Conservation (phyloP, 345 rosid species). For the Erodium maritimum region DNA sequence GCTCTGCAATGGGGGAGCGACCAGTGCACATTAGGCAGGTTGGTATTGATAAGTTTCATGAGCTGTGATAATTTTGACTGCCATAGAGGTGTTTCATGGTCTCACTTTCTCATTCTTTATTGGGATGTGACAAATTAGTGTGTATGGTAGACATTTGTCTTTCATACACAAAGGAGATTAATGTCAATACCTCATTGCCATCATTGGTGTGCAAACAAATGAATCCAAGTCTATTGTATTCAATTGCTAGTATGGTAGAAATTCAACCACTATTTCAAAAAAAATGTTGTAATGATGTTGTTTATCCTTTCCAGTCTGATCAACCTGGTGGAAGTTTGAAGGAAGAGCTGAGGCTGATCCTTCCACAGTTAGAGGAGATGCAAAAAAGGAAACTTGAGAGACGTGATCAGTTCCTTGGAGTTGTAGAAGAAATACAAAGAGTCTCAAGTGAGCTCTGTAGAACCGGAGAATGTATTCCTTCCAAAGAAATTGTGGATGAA, state of each 20-base stretch:
- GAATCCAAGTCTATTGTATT: not conserved
- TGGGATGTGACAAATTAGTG: no score
- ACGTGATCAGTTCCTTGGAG: slow-evolving; percentile 64
- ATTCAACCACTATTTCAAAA: no score
- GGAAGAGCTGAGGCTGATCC: slow-evolving; percentile 58
- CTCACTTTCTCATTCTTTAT: no score
- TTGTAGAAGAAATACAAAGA: slow-evolving; percentile 37
- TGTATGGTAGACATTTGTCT: no score
- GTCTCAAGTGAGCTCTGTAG: slow-evolving; percentile 54
- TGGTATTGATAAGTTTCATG: not conserved
- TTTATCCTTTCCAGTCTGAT: slow-evolving; percentile 42
- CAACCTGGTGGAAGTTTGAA: slow-evolving; percentile 70
- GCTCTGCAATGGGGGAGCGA: slow-evolving; percentile 83
- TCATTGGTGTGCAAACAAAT: not conserved
- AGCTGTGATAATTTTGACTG: not conserved
- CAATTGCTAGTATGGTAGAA: not conserved
- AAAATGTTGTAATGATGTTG: no score
- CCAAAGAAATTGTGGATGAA: slow-evolving; percentile 38
- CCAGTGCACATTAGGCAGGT: slow-evolving; percentile 93
- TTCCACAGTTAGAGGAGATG: slow-evolving; percentile 91
- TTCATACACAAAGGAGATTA: no score
- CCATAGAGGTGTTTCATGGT: not conserved
- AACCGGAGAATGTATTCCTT: slow-evolving; percentile 20
- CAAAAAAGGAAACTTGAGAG: slow-evolving; percentile 61
- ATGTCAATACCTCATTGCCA: no score